Evolutionary conservation across 345 rosid genomes (phyloP), one percentile per base, ranked within the genome.

Genomic region (Eucalyptus paniculata): DNA sequence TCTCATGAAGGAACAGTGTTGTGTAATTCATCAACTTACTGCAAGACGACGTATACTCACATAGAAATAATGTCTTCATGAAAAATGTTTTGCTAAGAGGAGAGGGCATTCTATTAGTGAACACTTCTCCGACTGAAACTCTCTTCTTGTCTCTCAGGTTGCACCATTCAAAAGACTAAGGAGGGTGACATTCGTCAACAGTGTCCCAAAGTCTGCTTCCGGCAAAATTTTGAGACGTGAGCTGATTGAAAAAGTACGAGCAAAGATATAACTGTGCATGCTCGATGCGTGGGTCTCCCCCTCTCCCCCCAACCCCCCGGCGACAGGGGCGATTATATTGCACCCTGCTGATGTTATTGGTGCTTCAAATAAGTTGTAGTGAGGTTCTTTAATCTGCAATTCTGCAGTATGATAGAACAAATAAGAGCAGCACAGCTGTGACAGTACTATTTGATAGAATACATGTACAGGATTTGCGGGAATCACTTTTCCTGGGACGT

Each of bases 151-250:
- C 49, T 51, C 51, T 72, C 94, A 97, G 99, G 98, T 96, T 18
- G 98, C 99, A 30, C 97, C 98, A 82, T 98, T 87, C 92, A 98
- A 97, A 92, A 95, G 95, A 92, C 82, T 97, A 87, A 88, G 96
- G 49, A 90, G 91, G 92, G 97, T 98, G 88, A 92, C 95, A 54
- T 98, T 97, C 91, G 90, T 93, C 67, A 92, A 90, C 89, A 90
- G 44, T 30, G 95, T 98, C 45, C 99, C 98, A 14, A 97, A 95
- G 92, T 96, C 99, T 6, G 95, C 93, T 44, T 92, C 99, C 3
- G 99, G 99, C 86, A 98, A 98, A 91, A 96, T 96, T 88, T 92
- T 98, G 87, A 95, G 99, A 91, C 93, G 97, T 90, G 97, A 95
- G 90, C 96, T 98, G 69, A 92, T 94, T 11, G 95, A 69, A 54